Conservation (phyloP, 2,329 filamentous ascomycete genomes). For the Cucurbitaria berberidis region DNA sequence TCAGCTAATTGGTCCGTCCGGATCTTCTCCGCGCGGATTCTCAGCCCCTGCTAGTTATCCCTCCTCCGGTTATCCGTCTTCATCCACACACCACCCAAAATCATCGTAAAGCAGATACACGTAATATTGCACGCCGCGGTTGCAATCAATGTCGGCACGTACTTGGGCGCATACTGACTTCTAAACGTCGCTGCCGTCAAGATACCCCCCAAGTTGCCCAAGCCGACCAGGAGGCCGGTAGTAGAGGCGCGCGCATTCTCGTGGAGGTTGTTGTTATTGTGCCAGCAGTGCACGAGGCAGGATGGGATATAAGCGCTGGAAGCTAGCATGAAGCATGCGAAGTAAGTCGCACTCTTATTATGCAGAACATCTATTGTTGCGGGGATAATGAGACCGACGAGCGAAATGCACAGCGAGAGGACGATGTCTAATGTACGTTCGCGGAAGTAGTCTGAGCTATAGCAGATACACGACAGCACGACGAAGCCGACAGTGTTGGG, state of each 20-base stretch:
- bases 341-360: slow-evolving; percentile 56
- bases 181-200: slow-evolving; percentile 56
- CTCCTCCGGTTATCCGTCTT: slow-evolving; percentile 52
- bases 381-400: slow-evolving; percentile 55
- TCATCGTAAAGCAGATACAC: slow-evolving; percentile 50
- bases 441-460: slow-evolving; percentile 53
- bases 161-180: slow-evolving; percentile 57
- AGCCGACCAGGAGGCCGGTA: slow-evolving; percentile 56
- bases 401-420: slow-evolving; percentile 47
- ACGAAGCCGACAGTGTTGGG: slow-evolving; percentile 58
- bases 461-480: slow-evolving; percentile 53
- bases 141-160: slow-evolving; percentile 55
- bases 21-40: slow-evolving; percentile 47
- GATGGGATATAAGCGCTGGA: slow-evolving; percentile 55
- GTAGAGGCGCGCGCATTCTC: slow-evolving; percentile 58
- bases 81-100: slow-evolving; percentile 55
- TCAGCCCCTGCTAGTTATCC: slow-evolving; percentile 47
- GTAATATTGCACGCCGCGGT: slow-evolving; percentile 53
- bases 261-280: slow-evolving; percentile 61
- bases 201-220: slow-evolving; percentile 59
- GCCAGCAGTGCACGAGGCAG: slow-evolving; percentile 58
- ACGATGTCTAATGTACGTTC: slow-evolving; percentile 57
- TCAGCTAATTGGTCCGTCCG: slow-evolving; percentile 49
- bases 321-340: slow-evolving; percentile 58
- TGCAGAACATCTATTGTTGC: slow-evolving; percentile 51